Evolutionary conservation across 2,329 filamentous ascomycete genomes (phyloP).

Genomic region (Coniochaeta hoffmannii): DNA sequence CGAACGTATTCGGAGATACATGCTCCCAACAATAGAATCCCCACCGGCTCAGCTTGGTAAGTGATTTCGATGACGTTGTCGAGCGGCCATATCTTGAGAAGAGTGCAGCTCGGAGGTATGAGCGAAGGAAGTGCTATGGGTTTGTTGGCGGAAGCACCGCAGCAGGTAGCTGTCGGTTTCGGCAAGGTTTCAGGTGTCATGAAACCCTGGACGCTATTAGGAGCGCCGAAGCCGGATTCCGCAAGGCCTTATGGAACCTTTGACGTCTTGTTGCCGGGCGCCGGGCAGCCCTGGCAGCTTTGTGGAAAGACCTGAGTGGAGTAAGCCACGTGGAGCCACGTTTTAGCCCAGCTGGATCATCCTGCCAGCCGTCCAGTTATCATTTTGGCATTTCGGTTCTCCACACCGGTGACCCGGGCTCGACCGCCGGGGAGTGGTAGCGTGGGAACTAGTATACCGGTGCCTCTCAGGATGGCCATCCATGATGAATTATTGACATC

Average conservation of each 20-base stretch:
- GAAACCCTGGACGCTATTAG: neutral
- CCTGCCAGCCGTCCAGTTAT: neutral
- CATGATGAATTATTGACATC: no score
- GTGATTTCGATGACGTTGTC: no score
- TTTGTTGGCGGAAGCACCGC: neutral
- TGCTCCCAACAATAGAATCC: no score
- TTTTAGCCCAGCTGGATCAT: neutral
- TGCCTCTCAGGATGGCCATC: neutral
- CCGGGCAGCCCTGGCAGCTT: neutral
- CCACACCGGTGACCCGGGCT: neutral
- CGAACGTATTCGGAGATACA: no score
- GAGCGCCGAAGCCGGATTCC: neutral
- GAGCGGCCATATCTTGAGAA: no score
- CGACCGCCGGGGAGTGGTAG: neutral
- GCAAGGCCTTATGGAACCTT: neutral
- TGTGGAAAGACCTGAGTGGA: no score
- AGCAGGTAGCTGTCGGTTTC: neutral
- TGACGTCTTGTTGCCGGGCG: neutral
- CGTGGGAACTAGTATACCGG: neutral
- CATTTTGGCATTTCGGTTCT: neutral
- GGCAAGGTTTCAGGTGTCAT: neutral
- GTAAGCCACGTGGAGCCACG: neutral
- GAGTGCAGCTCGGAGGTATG: no score
- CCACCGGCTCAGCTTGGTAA: no score
- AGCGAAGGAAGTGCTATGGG: no score